Evolutionary conservation across 2,329 filamentous ascomycete species (phyloP), one percentile per base, ranked within the genome.

Genomic region (Penicillium griseofulvum): DNA sequence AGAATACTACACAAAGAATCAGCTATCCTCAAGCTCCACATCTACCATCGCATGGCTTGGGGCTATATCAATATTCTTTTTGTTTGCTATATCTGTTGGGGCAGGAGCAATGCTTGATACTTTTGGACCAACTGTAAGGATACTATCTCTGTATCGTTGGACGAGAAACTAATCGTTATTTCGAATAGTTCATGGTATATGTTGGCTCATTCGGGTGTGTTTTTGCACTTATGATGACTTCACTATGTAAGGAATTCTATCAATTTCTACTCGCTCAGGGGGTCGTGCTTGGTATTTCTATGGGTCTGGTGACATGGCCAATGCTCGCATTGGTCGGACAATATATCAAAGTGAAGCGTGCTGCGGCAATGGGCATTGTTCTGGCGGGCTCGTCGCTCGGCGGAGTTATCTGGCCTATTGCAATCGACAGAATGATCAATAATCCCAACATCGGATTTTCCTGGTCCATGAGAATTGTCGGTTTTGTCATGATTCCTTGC

Each of bases 191-290:
- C 1, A 58, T 73, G 49, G 52, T 72, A 7, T 65, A 59, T 26
- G 17, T 61, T 1, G 71, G 70, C 6, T 66, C 67, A 2, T 8
- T 70, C 7, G 64, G 62, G 5, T 66, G 55, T 3, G 57, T 74
- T 0, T 67, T 75, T 43, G 58, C 63, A 0, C 46, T 74, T 1
- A 71, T 76, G 68, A 73, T 76, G 70, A 68, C 63, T 5, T 74
- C 71, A 6, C 56, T 76, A 14, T 75, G 72, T 57, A 57, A 62
- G 2, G 50, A 70, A 26, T 71, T 71, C 45, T 75, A 69, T 36
- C 72, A 76, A 48, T 72, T 76, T 31, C 53, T 76, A 4, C 71
- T 76, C 11, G 69, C 71, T 1, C 74, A 76, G 36, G 73, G 69
- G 0, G 49, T 75, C 8, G 58, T 73, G 0, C 58, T 71, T 2